Evolutionary conservation across 1,139 yeast species (phyloP), one percentile per base, ranked within the genome.

Genomic region (Taphrina sp.): DNA sequence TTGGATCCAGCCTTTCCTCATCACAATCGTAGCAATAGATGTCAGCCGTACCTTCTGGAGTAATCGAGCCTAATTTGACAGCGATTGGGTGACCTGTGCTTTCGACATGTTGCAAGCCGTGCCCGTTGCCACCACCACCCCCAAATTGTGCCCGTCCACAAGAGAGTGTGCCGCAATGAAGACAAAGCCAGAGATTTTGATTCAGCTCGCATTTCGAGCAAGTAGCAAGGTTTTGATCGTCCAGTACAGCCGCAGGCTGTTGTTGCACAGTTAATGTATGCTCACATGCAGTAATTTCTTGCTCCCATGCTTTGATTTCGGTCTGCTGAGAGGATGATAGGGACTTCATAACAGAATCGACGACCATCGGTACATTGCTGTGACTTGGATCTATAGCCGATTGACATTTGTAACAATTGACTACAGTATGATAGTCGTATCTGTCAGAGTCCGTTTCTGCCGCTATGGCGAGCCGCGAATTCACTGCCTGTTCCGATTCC

Each of bases 101-200:
- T 2, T 80, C 71, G 64, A 69, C 84, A 70, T 94, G 99, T 0
- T 70, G 69, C 62, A 92, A 72, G 0, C 95, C 97, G 69, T 92
- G 98, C 0, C 95, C 83, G 65, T 90, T 82, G 3, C 99, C 99
- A 5, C 63, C 63, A 28, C 88, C 80, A n/a, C 88, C 83, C 29
- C 97, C 98, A 65, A 85, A 87, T 69, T 92, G 98, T 34, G 82
- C 82, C 62, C 99, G 76, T 19, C 97, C 96, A 72, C 99, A 92
- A 1, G 96, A 96, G 8, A 89, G 67, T 42, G 78, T 75, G 0
- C 97, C 98, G 75, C 98, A 92, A 41, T 79, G 79, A 38, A 92
- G 72, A 72, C 99, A 92, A 20, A 92, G 76, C 99, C 99, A 92
- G 49, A 92, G 72, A 66, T 92, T 92, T 62, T 83, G 85, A 33